Percentiles rank a stretch among this genome's conserved stretches.
Evolutionary conservation across 257 asterid genomes (phyloP).

Genomic region (Ajuga chamaepitys): DNA sequence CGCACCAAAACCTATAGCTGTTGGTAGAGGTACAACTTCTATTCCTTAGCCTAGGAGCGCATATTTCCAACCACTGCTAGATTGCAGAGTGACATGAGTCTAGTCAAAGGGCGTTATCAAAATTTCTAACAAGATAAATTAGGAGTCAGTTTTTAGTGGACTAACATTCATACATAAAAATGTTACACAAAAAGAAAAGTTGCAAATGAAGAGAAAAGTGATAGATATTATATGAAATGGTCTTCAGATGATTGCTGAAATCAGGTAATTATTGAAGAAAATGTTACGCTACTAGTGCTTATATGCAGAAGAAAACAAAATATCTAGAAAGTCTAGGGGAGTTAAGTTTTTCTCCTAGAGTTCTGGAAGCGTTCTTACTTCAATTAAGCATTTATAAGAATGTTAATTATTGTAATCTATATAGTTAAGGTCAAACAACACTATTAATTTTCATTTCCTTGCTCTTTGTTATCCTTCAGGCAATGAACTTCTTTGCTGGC

Average conservation of each 20-base stretch:
- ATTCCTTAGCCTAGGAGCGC: background rate
- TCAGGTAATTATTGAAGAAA: background rate
- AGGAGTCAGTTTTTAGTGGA: background rate
- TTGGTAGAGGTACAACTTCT: background rate
- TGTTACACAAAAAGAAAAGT: background rate
- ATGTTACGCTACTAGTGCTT: background rate
- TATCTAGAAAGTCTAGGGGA: background rate
- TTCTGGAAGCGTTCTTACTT: background rate
- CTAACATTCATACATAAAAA: background rate
- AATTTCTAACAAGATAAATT: background rate
- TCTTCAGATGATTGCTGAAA: background rate
- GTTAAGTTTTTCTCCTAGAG: background rate
- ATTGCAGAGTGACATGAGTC: background rate
- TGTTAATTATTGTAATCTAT: background rate
- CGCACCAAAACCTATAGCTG: background rate
- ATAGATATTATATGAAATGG: background rate
- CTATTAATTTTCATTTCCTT: constrained; percentile 3
- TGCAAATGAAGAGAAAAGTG: background rate
- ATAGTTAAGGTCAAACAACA: background rate
- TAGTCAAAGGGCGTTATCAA: background rate
- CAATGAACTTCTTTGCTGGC: constrained; percentile 95
- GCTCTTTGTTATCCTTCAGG: constrained; percentile 43
- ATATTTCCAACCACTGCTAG: background rate
- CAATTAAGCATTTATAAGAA: background rate
- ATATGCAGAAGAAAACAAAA: constrained; percentile 3